Evolutionary conservation across 2,329 filamentous ascomycete genomes (phyloP).

Genomic region (Hypoxylon sp.): DNA sequence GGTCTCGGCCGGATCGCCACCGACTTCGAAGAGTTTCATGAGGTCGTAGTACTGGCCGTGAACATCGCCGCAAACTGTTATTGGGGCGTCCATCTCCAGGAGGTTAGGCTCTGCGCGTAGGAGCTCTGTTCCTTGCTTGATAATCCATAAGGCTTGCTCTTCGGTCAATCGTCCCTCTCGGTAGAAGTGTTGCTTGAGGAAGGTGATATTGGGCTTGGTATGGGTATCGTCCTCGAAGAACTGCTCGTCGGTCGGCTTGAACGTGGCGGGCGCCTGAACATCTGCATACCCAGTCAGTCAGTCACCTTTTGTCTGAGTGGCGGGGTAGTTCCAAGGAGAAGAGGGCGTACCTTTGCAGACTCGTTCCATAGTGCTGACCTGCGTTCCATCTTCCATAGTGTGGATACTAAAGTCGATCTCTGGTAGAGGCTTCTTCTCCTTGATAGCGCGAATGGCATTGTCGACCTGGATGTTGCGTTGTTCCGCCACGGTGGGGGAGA

Average conservation of each 20-base stretch:
- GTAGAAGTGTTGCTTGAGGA: conserved; percentile 98
- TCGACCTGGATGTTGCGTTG: conserved; percentile 77
- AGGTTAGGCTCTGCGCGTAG: conserved; percentile 93
- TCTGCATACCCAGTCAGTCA: conserved; percentile 69
- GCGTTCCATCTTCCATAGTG: conserved; percentile 96
- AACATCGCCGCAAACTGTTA: conserved; percentile 98
- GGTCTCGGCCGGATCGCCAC: conserved; percentile 95
- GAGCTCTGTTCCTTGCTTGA: conserved; percentile 88
- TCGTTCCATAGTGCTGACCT: conserved; percentile 95
- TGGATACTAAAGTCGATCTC: conserved; percentile 99
- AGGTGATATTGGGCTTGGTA: conserved; percentile 90
- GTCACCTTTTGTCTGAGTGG: conserved; percentile 37
- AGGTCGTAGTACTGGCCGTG: conserved; percentile 99
- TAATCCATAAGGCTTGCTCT: conserved; percentile 97
- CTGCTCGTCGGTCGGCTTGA: conserved; percentile 91
- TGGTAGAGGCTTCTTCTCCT: conserved; percentile 93
- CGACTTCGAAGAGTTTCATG: conserved; percentile 99
- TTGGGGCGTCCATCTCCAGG: conserved; percentile 98
- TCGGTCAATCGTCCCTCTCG: conserved; percentile 96
- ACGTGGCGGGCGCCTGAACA: conserved; percentile 96
- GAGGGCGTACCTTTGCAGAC: conserved; percentile 91
- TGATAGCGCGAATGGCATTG: conserved; percentile 91
- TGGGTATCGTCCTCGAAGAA: conserved; percentile 91
- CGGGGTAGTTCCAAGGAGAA: conserved; percentile 43
- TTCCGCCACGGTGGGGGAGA: conserved; percentile 58